Evolutionary conservation across 257 asterid species (phyloP).

Genomic region (Gentiana straminea): DNA sequence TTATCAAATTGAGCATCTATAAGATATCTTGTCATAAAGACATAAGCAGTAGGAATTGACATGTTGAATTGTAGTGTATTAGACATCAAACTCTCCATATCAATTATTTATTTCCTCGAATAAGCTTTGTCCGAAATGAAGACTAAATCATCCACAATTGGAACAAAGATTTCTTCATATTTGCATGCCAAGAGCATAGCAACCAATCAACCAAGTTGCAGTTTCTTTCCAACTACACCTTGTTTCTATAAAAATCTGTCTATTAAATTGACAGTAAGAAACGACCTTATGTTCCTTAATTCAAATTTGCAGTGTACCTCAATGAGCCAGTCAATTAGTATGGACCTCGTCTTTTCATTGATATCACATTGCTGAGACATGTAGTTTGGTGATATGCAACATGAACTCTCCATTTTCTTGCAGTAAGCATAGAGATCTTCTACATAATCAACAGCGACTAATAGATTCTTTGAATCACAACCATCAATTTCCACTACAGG

Average conservation of each 20-base stretch:
- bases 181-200: slow-evolving; percentile 94
- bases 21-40: slow-evolving; percentile 71
- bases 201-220: slow-evolving; percentile 85
- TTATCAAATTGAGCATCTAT: slow-evolving; percentile 82
- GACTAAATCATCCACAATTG: slow-evolving; percentile 75
- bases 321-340: slow-evolving; percentile 86
- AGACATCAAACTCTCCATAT: slow-evolving; percentile 84
- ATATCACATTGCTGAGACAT: slow-evolving; percentile 73
- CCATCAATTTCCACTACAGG: slow-evolving; percentile 57
- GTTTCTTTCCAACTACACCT: slow-evolving; percentile 62
- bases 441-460: slow-evolving; percentile 67
- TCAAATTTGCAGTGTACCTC: slow-evolving; percentile 98
- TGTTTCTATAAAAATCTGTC: slow-evolving; percentile 78
- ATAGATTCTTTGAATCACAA: slow-evolving; percentile 53
- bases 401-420: slow-evolving; percentile 61
- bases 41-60: slow-evolving; percentile 89
- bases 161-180: slow-evolving; percentile 85
- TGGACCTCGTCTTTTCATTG: slow-evolving; percentile 77
- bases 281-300: slow-evolving; percentile 70
- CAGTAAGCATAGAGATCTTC: slow-evolving; percentile 64
- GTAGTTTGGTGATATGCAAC: slow-evolving; percentile 77
- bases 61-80: slow-evolving; percentile 72
- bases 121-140: slow-evolving; percentile 90
- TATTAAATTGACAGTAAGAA: slow-evolving; percentile 66
- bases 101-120: slow-evolving; percentile 64